phyloP scores from a whole-genome alignment of 2,329 filamentous ascomycete genomes.

The Curvularia lunata region DNA sequence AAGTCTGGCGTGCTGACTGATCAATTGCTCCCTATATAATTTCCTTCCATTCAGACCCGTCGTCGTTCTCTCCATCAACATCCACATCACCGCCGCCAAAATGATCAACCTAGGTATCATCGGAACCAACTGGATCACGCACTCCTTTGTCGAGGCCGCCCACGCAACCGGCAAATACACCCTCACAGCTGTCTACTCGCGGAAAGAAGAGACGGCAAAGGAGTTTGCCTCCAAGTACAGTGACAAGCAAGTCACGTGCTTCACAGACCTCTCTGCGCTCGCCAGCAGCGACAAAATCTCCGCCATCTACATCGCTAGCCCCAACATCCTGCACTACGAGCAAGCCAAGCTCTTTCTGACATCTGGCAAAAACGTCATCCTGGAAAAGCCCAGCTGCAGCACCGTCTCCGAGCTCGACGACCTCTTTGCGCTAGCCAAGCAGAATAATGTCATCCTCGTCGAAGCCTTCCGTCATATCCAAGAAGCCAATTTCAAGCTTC shows the following conservation, averaged over 20 bases:
- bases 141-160: slow-evolving; percentile 54
- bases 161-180: slow-evolving; percentile 54
- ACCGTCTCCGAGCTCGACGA: slow-evolving; percentile 53
- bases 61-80: background rate
- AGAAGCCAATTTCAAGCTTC: slow-evolving; percentile 56
- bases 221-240: slow-evolving; percentile 53
- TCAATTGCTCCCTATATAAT: slow-evolving; percentile 1
- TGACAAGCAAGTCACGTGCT: slow-evolving; percentile 37
- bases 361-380: slow-evolving; percentile 56
- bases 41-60: background rate
- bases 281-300: slow-evolving; percentile 48
- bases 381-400: slow-evolving; percentile 58
- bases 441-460: slow-evolving; percentile 53
- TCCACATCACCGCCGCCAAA: slow-evolving; percentile 10
- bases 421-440: slow-evolving; percentile 52
- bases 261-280: slow-evolving; percentile 52
- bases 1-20: slow-evolving; percentile 6
- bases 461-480: slow-evolving; percentile 60
- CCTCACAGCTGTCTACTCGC: slow-evolving; percentile 56
- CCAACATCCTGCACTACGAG: slow-evolving; percentile 56
- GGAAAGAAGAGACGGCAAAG: slow-evolving; percentile 51
- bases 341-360: slow-evolving; percentile 53
- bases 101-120: slow-evolving; percentile 55
- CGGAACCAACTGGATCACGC: slow-evolving; percentile 59
- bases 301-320: slow-evolving; percentile 58